Evolutionary conservation across 1,139 yeast species (phyloP).

Genomic region (Keqinozyma sinolaborantium): DNA sequence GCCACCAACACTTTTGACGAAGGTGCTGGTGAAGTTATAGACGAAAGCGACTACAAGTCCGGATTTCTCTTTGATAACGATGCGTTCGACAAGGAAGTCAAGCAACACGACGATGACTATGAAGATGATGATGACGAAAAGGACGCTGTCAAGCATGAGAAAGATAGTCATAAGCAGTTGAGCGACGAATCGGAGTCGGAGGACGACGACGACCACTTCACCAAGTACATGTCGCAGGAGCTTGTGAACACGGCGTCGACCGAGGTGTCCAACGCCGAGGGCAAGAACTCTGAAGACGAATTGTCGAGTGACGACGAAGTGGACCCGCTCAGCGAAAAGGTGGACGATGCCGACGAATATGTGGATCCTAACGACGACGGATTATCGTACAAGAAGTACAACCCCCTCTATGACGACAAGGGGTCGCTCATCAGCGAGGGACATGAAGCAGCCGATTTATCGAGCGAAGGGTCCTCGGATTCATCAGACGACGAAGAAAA

Average conservation of each 20-base stretch:
- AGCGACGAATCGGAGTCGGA: constrained; percentile 28
- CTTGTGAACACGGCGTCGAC: constrained; percentile 61
- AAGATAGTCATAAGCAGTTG: constrained; percentile 23
- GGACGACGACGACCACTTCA: constrained; percentile 44
- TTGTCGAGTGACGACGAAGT: constrained; percentile 47
- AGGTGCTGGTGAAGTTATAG: constrained; percentile 46
- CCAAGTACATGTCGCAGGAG: constrained; percentile 83
- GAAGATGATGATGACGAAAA: constrained; percentile 19
- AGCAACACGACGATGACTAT: constrained; percentile 18
- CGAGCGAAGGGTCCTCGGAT: constrained; percentile 22
- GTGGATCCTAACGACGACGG: constrained; percentile 84
- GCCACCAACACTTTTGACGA: constrained; percentile 46
- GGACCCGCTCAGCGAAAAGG: constrained; percentile 4
- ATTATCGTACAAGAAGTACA: constrained; percentile 62
- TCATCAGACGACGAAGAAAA: constrained; percentile 32
- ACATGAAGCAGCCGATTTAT: constrained; percentile 20
- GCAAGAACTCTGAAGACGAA: constrained; percentile 15
- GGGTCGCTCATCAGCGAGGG: constrained; percentile 28
- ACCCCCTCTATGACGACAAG: constrained; percentile 52
- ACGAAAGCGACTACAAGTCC: constrained; percentile 30
- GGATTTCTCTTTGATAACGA: constrained; percentile 35
- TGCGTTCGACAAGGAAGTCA: constrained; percentile 28
- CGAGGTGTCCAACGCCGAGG: constrained; percentile 51
- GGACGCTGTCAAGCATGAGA: constrained; percentile 30
- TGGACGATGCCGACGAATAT: constrained; percentile 53